Conservation (phyloP, 257 asterid species). For the Nicotiana noctiflora region DNA sequence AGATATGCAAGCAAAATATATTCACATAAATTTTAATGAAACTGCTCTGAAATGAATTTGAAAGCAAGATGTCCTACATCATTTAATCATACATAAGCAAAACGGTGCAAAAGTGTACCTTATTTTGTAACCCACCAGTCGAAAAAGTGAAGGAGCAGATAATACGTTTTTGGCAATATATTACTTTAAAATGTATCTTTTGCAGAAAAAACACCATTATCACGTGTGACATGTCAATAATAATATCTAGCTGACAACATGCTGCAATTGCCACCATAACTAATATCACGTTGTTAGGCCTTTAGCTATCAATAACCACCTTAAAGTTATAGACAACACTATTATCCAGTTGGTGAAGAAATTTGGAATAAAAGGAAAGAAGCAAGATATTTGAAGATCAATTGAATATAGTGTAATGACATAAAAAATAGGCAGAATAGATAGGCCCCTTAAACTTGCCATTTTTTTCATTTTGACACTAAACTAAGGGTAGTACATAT, state of each 20-base stretch:
- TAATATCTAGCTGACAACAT: neutral
- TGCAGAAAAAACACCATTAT: neutral
- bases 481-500: too few species aligned
- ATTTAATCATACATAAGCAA: neutral
- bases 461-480: too few species aligned
- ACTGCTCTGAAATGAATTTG: neutral
- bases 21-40: neutral
- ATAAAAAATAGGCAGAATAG: neutral
- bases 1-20: neutral
- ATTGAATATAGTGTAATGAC: neutral
- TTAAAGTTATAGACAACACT: neutral
- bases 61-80: neutral
- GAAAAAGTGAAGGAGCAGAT: neutral
- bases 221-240: neutral
- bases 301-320: neutral
- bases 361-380: neutral
- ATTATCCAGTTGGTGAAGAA: neutral
- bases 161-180: neutral
- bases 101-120: neutral
- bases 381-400: neutral
- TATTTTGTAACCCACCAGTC: neutral
- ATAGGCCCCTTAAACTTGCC: too few species aligned
- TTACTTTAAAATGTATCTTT: neutral
- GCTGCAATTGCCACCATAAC: constrained; percentile 1
- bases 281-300: neutral